Base-by-base conservation (phyloP, 441 rosid species). In the Erysimum cheiri region DNA sequence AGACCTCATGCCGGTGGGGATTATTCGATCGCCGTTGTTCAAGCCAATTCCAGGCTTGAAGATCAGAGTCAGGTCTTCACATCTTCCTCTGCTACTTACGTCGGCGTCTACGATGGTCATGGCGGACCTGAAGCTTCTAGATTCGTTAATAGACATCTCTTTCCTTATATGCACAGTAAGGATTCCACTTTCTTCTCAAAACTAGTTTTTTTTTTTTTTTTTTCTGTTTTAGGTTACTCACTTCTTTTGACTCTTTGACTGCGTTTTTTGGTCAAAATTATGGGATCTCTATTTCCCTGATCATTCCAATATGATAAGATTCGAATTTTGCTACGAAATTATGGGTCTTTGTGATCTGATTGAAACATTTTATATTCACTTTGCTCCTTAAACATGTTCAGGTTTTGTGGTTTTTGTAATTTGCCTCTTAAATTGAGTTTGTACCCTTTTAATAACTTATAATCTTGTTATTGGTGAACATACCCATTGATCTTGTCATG, bases 91-190 rank as follows among this genome's bases (percentile, higher is more conserved):
- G 88, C 87, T 11, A 90, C 96, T 70, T 91, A 78, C 53, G 89
- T 89, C 24, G 98, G 97, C 22, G 92, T 93, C 47, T 93, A 90
- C 67, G 98, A 93, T 57, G 98, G 97, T 4, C 98, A 93, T 39
- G 98, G 98, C 4, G 98, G 98, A 0, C 97, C 97, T 6, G 97
- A 93, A 71, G 97, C 98, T 71, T 87, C 97, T 10, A 64, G 96
- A 74, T 93, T 93, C 71, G 92, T 93, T 71, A 87, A 85, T 63
- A 81, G 81, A 49, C 91, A 89, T 68, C 86, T 93, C 54, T 89
- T 93, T 66, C 88, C 98, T 62, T 85, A 69, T 78, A 73, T 93
- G 50, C 88, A 87, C 48, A 84, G 97, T 93, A 82, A 78, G 44
- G 33, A 17, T 54, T 12, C 43, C 41, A 26, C 10, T 10, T 40